Conservation (phyloP, 116 monocot species). For the Dioscorea cayenensis region DNA sequence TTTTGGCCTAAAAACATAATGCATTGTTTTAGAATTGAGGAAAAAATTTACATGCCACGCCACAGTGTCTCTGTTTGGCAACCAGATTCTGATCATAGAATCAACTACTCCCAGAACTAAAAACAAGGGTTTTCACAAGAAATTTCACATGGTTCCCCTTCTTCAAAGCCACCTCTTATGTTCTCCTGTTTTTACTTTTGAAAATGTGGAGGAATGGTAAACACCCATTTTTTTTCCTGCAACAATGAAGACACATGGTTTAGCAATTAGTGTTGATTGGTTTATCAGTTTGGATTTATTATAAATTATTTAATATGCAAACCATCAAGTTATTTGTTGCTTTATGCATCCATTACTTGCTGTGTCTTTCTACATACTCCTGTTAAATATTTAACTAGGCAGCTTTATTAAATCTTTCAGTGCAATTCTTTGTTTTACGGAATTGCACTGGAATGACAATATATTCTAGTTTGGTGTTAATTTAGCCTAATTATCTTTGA, state of each 20-base stretch:
- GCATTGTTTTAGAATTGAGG: not conserved
- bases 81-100: not conserved
- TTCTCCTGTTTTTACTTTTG: not conserved
- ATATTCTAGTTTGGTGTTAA: no score
- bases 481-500: no score
- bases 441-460: no score
- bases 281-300: not conserved
- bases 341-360: no score
- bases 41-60: not conserved
- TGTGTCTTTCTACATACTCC: no score
- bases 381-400: no score
- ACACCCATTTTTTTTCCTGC: conserved; percentile 2
- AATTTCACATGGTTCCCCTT: not conserved
- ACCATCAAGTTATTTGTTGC: not conserved
- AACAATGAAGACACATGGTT: not conserved
- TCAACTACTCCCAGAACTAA: not conserved
- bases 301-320: not conserved
- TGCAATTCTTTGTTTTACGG: no score
- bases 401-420: no score
- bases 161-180: not conserved
- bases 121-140: not conserved
- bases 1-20: not conserved
- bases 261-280: not conserved
- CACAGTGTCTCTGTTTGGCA: not conserved
- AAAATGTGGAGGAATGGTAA: not conserved